Evolutionary conservation across 2,329 filamentous ascomycete species (phyloP), one percentile per base, ranked within the genome.

Genomic region (Corynespora cassiicola): DNA sequence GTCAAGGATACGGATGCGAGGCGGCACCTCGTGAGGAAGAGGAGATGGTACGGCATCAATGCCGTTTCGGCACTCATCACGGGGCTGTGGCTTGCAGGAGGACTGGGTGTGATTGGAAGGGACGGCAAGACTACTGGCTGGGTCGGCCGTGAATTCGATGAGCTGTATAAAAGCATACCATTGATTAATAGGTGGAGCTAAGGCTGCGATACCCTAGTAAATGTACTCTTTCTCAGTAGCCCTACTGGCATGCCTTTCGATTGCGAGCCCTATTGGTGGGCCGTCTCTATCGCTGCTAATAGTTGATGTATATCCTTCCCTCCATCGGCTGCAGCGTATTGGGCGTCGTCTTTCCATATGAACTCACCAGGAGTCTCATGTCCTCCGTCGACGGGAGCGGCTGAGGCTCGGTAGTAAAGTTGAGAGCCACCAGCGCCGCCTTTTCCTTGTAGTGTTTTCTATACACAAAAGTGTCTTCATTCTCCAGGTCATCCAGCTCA

Each of bases 141-240:
- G 90, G 77, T 95, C 37, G 89, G 83, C 2, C 86, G 77, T 52
- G 77, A 87, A 32, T 96, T 92, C 68, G 87, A 96, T 71, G 79
- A 82, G 32, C 74, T 96, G 49, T 90, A 84, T 63, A 73, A 67
- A 45, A 75, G 74, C 35, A 74, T 86, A 26, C 84, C 84, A 1
- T 52, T 84, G 9, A 59, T 85, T 36, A 76, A 77, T 1, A 59
- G 66, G 36, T 82, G 76, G 72, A 60, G 76, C 51, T 78, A 55
- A 66, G n/a, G n/a, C 39, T 47, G 38, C 36, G 31, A 50, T 40
- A 29, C 40, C 36, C 37, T 29, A 23, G 12, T 21, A 34, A n/a
- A 15, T 15, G n/a, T n/a, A n/a, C n/a, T n/a, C n/a, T n/a, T n/a
- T n/a, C n/a, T n/a, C n/a, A n/a, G n/a, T n/a, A n/a, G n/a, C n/a